phyloP scores from a whole-genome alignment of 2,329 filamentous ascomycete species.

The Pseudogymnoascus sp. region DNA sequence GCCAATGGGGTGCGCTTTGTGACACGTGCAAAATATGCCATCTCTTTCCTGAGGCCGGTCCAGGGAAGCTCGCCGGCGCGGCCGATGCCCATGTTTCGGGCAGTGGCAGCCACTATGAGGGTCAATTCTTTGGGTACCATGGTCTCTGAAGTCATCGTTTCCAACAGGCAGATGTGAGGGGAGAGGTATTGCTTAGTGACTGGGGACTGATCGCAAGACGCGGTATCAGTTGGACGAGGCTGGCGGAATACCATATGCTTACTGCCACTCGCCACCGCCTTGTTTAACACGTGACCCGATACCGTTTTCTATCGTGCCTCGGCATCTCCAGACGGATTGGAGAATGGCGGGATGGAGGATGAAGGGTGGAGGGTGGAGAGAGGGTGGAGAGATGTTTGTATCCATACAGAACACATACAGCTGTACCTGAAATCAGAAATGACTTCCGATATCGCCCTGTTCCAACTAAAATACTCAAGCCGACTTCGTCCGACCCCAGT shows the following conservation, averaged over 20 bases:
- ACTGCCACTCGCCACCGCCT: not conserved
- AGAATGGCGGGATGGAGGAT: not conserved
- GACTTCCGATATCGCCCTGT: not conserved
- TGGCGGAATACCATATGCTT: not conserved
- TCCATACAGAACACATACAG: not conserved
- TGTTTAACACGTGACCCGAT: not conserved
- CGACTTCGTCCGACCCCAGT: conserved; percentile 1
- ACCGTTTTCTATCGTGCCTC: not conserved
- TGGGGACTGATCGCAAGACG: not conserved
- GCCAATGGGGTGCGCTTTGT: conserved; percentile 57
- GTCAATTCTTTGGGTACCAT: conserved; percentile 52
- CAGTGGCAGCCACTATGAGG: conserved; percentile 91
- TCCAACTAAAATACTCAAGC: not conserved
- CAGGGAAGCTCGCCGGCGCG: conserved; percentile 72
- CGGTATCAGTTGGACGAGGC: conserved; percentile 2
- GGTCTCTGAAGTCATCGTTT: conserved; percentile 1
- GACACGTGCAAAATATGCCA: conserved; percentile 89
- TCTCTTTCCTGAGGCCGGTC: conserved; percentile 81
- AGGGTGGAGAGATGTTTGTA: not conserved
- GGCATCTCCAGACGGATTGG: not conserved
- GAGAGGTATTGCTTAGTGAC: not conserved
- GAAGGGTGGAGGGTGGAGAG: not conserved
- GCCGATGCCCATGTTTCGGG: conserved; percentile 77
- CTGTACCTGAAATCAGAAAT: not conserved
- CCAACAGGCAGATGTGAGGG: not conserved